Base-by-base conservation (phyloP, 768 basidiomycete genomes). In the Kwoniella heveanensis region DNA sequence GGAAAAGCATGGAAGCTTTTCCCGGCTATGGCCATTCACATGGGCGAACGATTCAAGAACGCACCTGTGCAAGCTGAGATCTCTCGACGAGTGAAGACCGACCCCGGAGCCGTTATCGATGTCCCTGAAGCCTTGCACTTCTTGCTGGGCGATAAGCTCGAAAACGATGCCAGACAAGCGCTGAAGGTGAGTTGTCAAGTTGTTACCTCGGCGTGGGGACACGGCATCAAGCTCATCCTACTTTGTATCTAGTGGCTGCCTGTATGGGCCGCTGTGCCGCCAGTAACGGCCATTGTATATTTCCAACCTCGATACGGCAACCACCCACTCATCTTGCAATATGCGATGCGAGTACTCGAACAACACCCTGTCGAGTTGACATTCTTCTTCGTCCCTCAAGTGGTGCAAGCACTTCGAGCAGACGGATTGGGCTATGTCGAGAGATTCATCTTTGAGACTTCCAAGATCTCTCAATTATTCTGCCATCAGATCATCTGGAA, bases 401-500 rank as follows among this genome's bases (percentile, higher is more conserved):
- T 98, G 21, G 96, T 98, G 1, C 96, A 99, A 76, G 93, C 93
- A 3, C 83, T 99, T 17, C 89, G 96, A 10, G 86, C 90, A 56
- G 96, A 99, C 73, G 86, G 88, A 13, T 83, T 91, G 5, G 93
- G 91, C 19, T 98, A 98, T 80, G 92, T 98, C 27, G 86, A 89
- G 62, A 87, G 88, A 22, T 99, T 97, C 84, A 91, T 98, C 70
- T 92, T 93, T 68, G 94, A 98, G 82, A 96, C 94, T 0, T 89
- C 95, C 7, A 95, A 91, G 81, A 92, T 98, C 56, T 98, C 95
- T 1, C 94, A 95, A 77, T 81, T 92, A 24, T 99, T 99, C 83
- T 99, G 96, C 76, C 96, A 99, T 77, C 96, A 99, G 82, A 98
- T 98, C 67, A 91, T 99, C 66, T 99, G 96, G 96, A 99, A 98